Conservation (phyloP, 2,329 filamentous ascomycete species). For the Ascochyta viciae-villosae region DNA sequence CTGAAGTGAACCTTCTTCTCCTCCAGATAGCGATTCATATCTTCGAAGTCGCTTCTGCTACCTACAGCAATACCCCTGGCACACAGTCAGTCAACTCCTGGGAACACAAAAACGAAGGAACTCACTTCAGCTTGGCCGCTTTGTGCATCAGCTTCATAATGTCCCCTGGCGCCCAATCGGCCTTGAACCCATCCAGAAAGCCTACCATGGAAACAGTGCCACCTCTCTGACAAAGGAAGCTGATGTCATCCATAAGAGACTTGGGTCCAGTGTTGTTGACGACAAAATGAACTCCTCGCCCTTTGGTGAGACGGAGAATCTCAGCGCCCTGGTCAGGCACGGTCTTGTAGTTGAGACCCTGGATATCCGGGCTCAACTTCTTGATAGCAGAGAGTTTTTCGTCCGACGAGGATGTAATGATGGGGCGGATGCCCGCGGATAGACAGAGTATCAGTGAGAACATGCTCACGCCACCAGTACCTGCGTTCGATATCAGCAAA, state of each 20-base stretch:
- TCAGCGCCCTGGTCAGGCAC: constrained; percentile 62
- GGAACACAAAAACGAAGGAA: too few species aligned
- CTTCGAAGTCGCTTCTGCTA: constrained; percentile 4
- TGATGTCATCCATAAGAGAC: constrained; percentile 26
- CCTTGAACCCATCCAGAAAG: constrained; percentile 27
- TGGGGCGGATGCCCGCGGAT: constrained; percentile 49
- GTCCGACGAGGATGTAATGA: constrained; percentile 66
- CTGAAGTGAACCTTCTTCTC: constrained; percentile 5
- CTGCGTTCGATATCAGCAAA: constrained; percentile 12
- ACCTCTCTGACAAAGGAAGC: constrained; percentile 18
- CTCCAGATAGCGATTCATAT: constrained; percentile 4
- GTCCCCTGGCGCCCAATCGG: constrained; percentile 15
- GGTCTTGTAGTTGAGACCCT: constrained; percentile 65
- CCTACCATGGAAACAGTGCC: constrained; percentile 37
- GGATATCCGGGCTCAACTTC: constrained; percentile 22
- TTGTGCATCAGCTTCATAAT: constrained; percentile 31
- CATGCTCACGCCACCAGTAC: constrained; percentile 53
- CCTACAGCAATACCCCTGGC: constrained; percentile 9
- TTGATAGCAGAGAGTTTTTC: constrained; percentile 61
- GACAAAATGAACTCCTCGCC: constrained; percentile 54
- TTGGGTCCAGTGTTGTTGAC: constrained; percentile 48
- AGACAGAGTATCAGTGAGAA: constrained; percentile 38
- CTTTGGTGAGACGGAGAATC: constrained; percentile 55
- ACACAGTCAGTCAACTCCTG: neutral
- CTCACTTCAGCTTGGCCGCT: constrained; percentile 31